Evolutionary conservation across 2,329 filamentous ascomycete species (phyloP), one percentile per base, ranked within the genome.

Genomic region (Ascochyta clinopodiicola): DNA sequence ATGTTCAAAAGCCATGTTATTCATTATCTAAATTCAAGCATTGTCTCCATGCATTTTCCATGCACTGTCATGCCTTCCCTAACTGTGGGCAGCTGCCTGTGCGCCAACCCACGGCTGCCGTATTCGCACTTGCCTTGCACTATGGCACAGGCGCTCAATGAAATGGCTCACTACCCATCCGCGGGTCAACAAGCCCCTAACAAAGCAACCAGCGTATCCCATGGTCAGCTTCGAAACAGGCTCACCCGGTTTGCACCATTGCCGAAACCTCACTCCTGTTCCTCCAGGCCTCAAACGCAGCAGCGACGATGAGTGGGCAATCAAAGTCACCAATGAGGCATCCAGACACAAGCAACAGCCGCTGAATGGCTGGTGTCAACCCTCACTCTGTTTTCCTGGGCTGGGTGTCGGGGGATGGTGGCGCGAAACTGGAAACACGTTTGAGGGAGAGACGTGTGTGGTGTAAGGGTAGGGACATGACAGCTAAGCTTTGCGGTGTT

Each of bases 401-500:
- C 52, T 46, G 44, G 22, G 44, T 36, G 44, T 39, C 13, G 37
- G 36, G 27, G 37, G 6, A 44, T 42, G 45, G 35, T 37, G 39
- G 35, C 35, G 29, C 36, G 27, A 44, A 38, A 32, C 21, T 22
- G 37, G 35, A 46, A 44, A 39, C 32, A 37, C 31, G 29, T 50
- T 22, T 55, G 40, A 47, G 29, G 48, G 32, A 48, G 35, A 55
- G 34, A 45, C 34, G 51, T 55, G 40, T 49, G 44, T 38, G 12
- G 37, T 34, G 22, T n/a, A 24, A 24, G 48, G 47, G 21, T 37
- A 45, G 38, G 42, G 47, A 47, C 36, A 40, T 57, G 51, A 56
- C 49, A 56, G 57, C 57, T 66, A 70, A 68, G 70, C 68, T 63
- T 72, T 61, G 59, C 56, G 35, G 47, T 51, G 46, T 52, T 64